phyloP scores from a whole-genome alignment of 225 moss, liverwort and hornwort species.

The Polytrichum commune region DNA sequence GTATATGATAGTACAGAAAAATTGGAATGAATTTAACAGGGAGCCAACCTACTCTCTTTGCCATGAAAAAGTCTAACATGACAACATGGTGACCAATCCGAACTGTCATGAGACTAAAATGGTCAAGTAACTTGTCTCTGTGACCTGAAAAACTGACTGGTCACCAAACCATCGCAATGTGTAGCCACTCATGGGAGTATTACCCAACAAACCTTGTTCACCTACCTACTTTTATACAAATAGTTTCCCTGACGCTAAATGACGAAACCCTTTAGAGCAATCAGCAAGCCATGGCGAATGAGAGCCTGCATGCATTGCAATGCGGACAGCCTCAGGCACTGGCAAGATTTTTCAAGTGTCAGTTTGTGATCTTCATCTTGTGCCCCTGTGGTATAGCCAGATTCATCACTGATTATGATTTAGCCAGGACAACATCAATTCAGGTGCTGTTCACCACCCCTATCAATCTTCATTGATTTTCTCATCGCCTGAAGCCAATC shows the following conservation, averaged over 20 bases:
- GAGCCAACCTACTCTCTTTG: constrained; percentile 43
- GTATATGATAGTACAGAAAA: constrained; percentile 60
- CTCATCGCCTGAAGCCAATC: constrained; percentile 17
- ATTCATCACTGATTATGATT: constrained; percentile 33
- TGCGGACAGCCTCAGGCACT: not conserved
- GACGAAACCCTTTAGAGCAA: no score
- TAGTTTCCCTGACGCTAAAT: no score
- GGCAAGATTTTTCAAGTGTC: constrained; percentile 27
- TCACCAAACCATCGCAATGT: constrained; percentile 34
- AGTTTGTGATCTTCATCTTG: constrained; percentile 35
- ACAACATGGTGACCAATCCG: constrained; percentile 24
- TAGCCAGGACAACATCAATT: constrained; percentile 12
- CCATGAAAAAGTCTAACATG: constrained; percentile 33
- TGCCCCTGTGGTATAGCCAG: constrained; percentile 29
- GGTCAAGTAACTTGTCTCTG: constrained; percentile 28
- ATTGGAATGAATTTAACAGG: constrained; percentile 56
- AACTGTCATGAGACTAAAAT: constrained; percentile 24
- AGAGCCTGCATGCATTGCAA: constrained; percentile 28
- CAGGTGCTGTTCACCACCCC: not conserved
- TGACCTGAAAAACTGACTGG: constrained; percentile 23
- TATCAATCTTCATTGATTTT: constrained; percentile 17
- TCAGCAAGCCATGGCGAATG: constrained; percentile 30
- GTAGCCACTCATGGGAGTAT: constrained; percentile 32
- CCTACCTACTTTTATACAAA: constrained; percentile 58
- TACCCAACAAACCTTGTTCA: constrained; percentile 42